Conservation (phyloP, 768 basidiomycete genomes). For the Lactifluus pinguis region DNA sequence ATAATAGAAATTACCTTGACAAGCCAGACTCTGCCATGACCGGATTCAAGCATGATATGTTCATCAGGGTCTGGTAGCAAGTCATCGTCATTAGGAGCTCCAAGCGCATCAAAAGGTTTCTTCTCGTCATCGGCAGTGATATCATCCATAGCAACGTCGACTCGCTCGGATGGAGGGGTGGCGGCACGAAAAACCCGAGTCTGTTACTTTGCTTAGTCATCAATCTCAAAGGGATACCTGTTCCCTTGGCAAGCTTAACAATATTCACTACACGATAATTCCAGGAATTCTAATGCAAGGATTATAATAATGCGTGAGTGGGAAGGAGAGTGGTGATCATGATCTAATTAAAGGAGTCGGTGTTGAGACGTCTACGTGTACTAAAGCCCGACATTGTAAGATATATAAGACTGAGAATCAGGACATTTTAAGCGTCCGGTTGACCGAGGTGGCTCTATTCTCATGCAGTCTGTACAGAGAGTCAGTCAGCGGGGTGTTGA, state of each 20-base stretch:
- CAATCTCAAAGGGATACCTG: no score
- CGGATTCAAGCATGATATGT: conserved; percentile 67
- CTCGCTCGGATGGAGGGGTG: no score
- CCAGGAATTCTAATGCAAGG: neutral
- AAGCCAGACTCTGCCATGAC: conserved; percentile 72
- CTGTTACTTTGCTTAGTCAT: neutral
- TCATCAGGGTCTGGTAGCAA: conserved; percentile 73
- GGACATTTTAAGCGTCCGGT: conserved; percentile 14
- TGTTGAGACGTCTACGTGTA: conserved; percentile 28
- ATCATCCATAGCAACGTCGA: conserved; percentile 21
- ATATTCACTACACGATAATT: no score
- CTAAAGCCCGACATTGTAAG: conserved; percentile 26
- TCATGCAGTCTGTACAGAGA: conserved; percentile 21
- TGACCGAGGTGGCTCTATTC: conserved; percentile 14
- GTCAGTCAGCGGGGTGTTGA: neutral
- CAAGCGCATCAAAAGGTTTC: conserved; percentile 58
- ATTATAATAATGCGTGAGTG: conserved; percentile 5
- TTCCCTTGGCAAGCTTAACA: no score
- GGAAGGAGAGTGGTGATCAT: neutral
- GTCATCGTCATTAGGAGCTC: conserved; percentile 44
- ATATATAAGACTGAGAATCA: conserved; percentile 15
- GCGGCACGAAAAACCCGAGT: no score
- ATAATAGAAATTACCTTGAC: conserved; percentile 57
- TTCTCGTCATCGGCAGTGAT: conserved; percentile 48
- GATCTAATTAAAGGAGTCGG: neutral